phyloP scores from a whole-genome alignment of 148 eudicot species.

The Rhododendron williamsianum region DNA sequence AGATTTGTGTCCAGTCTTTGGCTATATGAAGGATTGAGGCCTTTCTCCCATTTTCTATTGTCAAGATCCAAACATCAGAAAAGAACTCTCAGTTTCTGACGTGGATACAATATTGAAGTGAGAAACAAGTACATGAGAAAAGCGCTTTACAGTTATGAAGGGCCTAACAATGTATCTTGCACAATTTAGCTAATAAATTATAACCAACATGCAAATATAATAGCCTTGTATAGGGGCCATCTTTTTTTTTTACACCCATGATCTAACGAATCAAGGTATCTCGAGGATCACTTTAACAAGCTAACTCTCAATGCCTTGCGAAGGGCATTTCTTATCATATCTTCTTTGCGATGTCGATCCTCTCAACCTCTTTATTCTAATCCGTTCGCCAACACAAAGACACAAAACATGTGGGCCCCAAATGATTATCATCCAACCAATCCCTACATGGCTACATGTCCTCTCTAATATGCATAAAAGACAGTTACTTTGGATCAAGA shows the following conservation, averaged over 20 bases:
- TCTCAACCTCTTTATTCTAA: background rate
- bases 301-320: background rate
- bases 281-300: background rate
- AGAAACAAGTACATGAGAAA: background rate
- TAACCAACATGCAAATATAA: background rate
- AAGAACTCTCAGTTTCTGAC: background rate
- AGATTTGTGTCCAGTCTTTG: background rate
- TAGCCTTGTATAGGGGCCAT: background rate
- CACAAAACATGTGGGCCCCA: background rate
- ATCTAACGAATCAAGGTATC: background rate
- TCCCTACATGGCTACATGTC: background rate
- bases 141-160: background rate
- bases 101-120: background rate
- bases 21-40: background rate
- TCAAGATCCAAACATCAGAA: background rate
- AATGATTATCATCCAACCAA: background rate
- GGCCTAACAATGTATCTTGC: background rate
- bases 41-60: background rate
- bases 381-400: background rate
- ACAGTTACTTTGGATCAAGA: background rate
- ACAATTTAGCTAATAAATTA: background rate
- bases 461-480: background rate
- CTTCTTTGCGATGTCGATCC: background rate
- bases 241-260: background rate
- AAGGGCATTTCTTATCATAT: background rate